Conservation (phyloP, 257 asterid species). For the Phtheirospermum japonicum region DNA sequence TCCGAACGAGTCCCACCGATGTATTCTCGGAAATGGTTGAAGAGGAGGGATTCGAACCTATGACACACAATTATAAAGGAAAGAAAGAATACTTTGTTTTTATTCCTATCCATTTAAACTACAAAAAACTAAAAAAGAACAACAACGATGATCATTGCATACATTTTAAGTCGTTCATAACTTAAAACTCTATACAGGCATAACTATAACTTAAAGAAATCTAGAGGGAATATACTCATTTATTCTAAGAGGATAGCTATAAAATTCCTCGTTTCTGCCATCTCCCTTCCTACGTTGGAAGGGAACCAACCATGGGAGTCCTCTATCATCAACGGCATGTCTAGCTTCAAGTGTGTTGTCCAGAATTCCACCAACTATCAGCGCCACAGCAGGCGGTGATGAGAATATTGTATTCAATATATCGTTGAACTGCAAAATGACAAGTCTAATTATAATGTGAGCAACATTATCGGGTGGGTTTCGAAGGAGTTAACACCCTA, state of each 20-base stretch:
- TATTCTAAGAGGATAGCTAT: conserved; percentile 75
- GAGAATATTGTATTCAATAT: conserved; percentile 83
- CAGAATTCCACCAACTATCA: conserved; percentile 56
- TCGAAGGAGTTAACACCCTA: too few species aligned
- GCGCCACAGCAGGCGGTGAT: conserved; percentile 82
- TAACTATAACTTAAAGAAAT: conserved; percentile 46
- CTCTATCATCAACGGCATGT: conserved; percentile 59
- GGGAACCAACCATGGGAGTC: conserved; percentile 78
- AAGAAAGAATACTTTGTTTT: too few species aligned
- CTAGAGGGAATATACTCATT: conserved; percentile 74
- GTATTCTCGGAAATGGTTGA: too few species aligned
- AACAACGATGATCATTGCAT: not conserved
- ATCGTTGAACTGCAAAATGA: conserved; percentile 69
- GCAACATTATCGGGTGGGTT: too few species aligned
- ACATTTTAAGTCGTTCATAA: conserved; percentile 21
- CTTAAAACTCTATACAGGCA: conserved; percentile 35
- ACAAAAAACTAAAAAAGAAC: too few species aligned
- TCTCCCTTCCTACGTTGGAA: conserved; percentile 83
- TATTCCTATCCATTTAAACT: too few species aligned
- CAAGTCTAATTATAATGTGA: not conserved
- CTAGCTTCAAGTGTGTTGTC: conserved; percentile 85
- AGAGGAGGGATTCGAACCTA: too few species aligned
- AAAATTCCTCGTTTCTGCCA: conserved; percentile 81
- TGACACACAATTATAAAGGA: too few species aligned
- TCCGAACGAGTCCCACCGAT: too few species aligned